Percentiles rank a stretch among this genome's conserved stretches.
These are phyloP conservation scores for Paulinella micropora DNA, from an alignment of 78 protist species.

Conservation along the genomic window DNA sequence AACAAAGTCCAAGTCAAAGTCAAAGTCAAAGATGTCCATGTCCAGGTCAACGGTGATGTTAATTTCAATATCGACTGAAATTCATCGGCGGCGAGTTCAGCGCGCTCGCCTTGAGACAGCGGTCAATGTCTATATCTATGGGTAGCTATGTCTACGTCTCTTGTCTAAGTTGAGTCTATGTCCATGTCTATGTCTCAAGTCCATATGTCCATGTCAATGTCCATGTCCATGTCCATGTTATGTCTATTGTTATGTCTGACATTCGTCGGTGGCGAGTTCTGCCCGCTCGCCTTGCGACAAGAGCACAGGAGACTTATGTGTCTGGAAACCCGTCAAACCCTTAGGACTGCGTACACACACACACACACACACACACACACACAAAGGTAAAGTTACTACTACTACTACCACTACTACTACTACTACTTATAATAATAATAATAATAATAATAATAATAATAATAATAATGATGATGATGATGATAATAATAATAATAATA, in stretches of 20 bases:
- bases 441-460: not conserved
- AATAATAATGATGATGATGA: not conserved
- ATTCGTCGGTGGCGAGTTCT: constrained; percentile 87
- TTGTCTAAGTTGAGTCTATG: no score
- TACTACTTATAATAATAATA: not conserved
- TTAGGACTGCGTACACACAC: constrained; percentile 69
- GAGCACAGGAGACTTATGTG: constrained; percentile 95
- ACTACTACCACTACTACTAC: not conserved
- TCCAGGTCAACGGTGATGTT: no score
- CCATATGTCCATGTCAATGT: no score
- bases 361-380: not conserved
- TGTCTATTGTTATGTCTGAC: no score
- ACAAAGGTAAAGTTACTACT: not conserved
- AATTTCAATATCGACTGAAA: no score
- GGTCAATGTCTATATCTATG: no score
- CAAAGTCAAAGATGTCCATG: no score
- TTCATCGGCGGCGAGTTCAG: constrained; percentile 88
- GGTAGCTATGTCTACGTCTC: no score
- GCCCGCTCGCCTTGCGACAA: constrained; percentile 75
- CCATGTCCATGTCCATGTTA: no score
- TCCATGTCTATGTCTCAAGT: no score
- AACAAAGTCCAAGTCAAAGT: no score
- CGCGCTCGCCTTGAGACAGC: no score
- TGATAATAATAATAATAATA: not conserved
- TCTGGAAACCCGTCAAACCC: constrained; percentile 96